Evolutionary conservation across 2,329 filamentous ascomycete species (phyloP).

Genomic region (Harringtonia lauricola): DNA sequence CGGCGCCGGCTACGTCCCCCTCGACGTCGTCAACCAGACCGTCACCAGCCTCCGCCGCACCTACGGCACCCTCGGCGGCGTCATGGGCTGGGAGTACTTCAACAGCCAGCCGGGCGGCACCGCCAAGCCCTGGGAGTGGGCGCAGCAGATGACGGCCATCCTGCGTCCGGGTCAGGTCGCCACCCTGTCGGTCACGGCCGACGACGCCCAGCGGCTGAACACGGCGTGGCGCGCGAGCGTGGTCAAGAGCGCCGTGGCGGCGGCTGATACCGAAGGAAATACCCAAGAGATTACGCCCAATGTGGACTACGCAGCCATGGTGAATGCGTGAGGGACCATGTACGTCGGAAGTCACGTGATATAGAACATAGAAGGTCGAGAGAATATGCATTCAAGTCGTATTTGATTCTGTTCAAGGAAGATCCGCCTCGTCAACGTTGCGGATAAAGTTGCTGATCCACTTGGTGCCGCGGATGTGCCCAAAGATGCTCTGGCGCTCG

Average conservation of each 20-base stretch:
- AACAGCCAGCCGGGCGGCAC: slow-evolving; percentile 60
- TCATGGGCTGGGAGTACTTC: slow-evolving; percentile 96
- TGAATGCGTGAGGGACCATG: slow-evolving; percentile 14
- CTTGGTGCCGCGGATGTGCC: too few relatives aligned
- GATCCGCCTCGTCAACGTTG: too few relatives aligned
- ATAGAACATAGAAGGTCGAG: too few relatives aligned
- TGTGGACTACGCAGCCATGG: slow-evolving; percentile 18
- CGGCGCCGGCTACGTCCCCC: slow-evolving; percentile 43
- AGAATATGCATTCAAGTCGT: too few relatives aligned
- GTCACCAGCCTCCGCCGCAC: slow-evolving; percentile 28
- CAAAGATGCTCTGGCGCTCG: not conserved
- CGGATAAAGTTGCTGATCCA: too few relatives aligned
- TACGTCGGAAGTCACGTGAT: too few relatives aligned
- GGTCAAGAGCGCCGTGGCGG: not conserved
- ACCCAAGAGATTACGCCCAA: slow-evolving; percentile 1
- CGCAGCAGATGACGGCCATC: slow-evolving; percentile 48
- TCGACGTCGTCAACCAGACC: slow-evolving; percentile 33
- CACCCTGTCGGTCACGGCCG: slow-evolving; percentile 12
- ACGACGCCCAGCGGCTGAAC: slow-evolving; percentile 11
- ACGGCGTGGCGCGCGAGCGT: slow-evolving; percentile 14
- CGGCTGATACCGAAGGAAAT: not conserved
- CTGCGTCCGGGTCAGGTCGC: slow-evolving; percentile 19
- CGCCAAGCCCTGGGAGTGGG: slow-evolving; percentile 67
- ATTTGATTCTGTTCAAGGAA: too few relatives aligned
- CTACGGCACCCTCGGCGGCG: slow-evolving; percentile 61